A percentile compares a stretch with the other conserved stretches of the same genome.
Conservation (phyloP, 441 rosid species). For the Adansonia madagascariensis region DNA sequence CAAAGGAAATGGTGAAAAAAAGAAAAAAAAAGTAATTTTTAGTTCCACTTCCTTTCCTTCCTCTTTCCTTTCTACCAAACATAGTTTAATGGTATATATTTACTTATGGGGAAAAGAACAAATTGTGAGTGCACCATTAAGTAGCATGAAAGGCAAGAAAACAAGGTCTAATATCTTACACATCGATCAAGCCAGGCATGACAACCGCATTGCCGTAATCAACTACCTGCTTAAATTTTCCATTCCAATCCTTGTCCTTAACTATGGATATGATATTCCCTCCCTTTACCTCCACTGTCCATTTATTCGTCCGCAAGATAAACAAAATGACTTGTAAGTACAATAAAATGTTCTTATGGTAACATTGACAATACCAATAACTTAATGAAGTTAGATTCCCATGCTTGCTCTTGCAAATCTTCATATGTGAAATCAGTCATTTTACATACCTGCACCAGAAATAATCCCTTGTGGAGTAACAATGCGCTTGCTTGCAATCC, state of each 20-base stretch:
- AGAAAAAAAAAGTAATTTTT: not conserved
- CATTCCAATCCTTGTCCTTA: conserved; percentile 66
- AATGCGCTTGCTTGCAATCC: conserved; percentile 74
- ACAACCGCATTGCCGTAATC: conserved; percentile 86
- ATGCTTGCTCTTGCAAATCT: conserved; percentile 14
- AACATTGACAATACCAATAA: not conserved
- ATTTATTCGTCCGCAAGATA: conserved; percentile 21
- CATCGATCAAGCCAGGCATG: conserved; percentile 93
- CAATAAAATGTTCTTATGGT: not conserved
- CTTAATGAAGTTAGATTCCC: conserved; percentile 10
- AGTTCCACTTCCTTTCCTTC: not conserved
- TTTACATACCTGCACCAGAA: conserved; percentile 75
- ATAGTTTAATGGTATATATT: conserved; percentile 7
- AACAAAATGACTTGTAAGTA: conserved; percentile 7
- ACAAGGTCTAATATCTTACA: conserved; percentile 48
- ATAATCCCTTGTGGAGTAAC: conserved; percentile 71
- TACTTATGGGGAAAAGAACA: not conserved
- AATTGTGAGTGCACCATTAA: not conserved
- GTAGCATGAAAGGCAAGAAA: conserved; percentile 14
- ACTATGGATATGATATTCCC: conserved; percentile 63
- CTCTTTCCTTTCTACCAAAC: not conserved
- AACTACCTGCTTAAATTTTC: conserved; percentile 46
- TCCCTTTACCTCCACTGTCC: conserved; percentile 73
- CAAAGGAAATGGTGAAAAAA: not conserved
- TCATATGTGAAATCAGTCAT: not conserved